Conservation (phyloP, 805 yeast species). For the Zygosaccharomyces siamensis region DNA sequence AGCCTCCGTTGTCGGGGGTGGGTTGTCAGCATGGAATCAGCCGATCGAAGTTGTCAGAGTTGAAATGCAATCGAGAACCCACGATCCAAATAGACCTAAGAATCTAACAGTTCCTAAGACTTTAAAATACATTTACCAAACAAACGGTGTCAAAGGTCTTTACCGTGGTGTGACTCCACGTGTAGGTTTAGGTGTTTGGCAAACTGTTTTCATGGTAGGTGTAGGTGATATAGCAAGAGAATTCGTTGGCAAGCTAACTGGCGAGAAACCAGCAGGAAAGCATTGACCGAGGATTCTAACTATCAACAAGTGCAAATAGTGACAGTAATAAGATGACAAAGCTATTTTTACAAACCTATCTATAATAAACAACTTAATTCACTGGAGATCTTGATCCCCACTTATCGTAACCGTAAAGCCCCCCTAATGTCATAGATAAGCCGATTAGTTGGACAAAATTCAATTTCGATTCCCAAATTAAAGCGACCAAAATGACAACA, state of each 20-base stretch:
- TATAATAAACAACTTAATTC: background rate
- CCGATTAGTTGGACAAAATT: slow-evolving; percentile 46
- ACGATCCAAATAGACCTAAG: slow-evolving; percentile 92
- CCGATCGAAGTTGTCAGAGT: slow-evolving; percentile 97
- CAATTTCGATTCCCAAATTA: slow-evolving; percentile 55
- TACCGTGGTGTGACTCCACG: slow-evolving; percentile 97
- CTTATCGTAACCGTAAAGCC: slow-evolving; percentile 66
- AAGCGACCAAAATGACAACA: slow-evolving; percentile 60
- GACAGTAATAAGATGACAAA: background rate
- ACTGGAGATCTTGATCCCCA: slow-evolving; percentile 43
- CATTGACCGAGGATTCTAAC: slow-evolving; percentile 14
- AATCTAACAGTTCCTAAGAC: slow-evolving; percentile 76
- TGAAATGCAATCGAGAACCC: slow-evolving; percentile 95
- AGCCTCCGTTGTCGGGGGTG: slow-evolving; percentile 93
- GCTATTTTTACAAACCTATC: slow-evolving; percentile 3
- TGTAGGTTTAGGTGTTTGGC: slow-evolving; percentile 96
- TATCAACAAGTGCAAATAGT: background rate
- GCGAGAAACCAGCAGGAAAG: slow-evolving; percentile 47
- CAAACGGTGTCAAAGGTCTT: slow-evolving; percentile 83
- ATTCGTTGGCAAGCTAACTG: slow-evolving; percentile 56
- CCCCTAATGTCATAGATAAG: slow-evolving; percentile 49
- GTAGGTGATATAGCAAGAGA: slow-evolving; percentile 91
- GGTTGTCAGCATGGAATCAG: slow-evolving; percentile 97
- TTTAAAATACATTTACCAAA: slow-evolving; percentile 72
- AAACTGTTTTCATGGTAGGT: slow-evolving; percentile 97